Evolutionary conservation across 192 early-diverging fungal species (phyloP).

Genomic region (Umbelopsis sp.): DNA sequence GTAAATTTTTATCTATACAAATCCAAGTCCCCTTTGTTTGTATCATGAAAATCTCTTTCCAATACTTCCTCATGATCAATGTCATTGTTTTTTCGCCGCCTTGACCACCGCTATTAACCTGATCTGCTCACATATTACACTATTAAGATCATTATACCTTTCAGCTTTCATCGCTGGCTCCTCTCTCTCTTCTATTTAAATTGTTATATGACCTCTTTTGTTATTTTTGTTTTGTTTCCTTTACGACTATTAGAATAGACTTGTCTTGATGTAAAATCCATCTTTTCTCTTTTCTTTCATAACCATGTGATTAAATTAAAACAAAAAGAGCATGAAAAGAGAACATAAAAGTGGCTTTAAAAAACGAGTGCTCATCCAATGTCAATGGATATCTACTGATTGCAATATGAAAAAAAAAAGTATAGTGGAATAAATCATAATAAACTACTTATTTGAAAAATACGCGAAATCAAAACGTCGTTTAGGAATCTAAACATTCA

Average conservation of each 20-base stretch:
- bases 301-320: neutral
- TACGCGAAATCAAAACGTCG: neutral
- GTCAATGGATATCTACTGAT: too few relatives aligned
- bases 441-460: neutral
- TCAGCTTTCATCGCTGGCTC: too few relatives aligned
- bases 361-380: neutral
- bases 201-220: neutral
- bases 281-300: neutral
- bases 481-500: slow-evolving; percentile 15
- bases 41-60: neutral
- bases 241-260: neutral
- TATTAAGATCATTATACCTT: too few relatives aligned
- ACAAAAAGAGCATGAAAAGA: neutral
- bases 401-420: neutral
- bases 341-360: neutral
- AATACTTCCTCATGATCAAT: neutral
- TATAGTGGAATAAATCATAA: neutral
- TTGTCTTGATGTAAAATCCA: slow-evolving; percentile 2
- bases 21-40: neutral
- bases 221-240: neutral
- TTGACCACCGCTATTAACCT: too few relatives aligned
- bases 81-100: neutral
- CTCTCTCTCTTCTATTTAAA: neutral
- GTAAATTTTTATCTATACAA: too few relatives aligned
- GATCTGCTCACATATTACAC: too few relatives aligned